These are phyloP conservation scores for Mycosphaerella arachidis DNA, from an alignment of 2,329 filamentous ascomycete species.

Conservation along the genomic window DNA sequence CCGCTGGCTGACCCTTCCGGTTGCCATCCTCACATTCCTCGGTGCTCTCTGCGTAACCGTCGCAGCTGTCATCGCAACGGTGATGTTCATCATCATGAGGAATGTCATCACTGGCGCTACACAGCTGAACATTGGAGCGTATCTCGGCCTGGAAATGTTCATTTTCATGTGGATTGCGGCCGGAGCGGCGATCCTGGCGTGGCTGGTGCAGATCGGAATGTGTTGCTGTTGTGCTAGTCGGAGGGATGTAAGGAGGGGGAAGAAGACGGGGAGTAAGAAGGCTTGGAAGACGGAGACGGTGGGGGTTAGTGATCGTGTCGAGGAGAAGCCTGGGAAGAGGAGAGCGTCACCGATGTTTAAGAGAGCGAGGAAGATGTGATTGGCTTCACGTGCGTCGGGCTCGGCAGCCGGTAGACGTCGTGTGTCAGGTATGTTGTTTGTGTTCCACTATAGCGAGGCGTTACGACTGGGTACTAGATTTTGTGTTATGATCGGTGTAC, in stretches of 20 bases:
- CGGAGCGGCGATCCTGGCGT: conserved; percentile 62
- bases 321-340: conserved; percentile 13
- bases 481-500: background rate
- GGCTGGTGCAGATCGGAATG: conserved; percentile 66
- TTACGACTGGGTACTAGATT: background rate
- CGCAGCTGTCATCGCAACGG: conserved; percentile 71
- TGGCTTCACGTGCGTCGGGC: too few species aligned
- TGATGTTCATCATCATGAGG: conserved; percentile 77
- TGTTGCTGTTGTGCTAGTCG: conserved; percentile 69
- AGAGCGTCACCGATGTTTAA: conserved; percentile 13
- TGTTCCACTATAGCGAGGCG: background rate
- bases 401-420: too few species aligned
- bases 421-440: background rate
- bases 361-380: conserved; percentile 7
- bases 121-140: conserved; percentile 65
- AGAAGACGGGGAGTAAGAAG: conserved; percentile 39
- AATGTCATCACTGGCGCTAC: conserved; percentile 66
- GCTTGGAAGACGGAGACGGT: conserved; percentile 17
- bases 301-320: background rate
- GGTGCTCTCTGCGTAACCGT: conserved; percentile 63
- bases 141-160: conserved; percentile 64
- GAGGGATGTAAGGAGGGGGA: conserved; percentile 49
- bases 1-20: conserved; percentile 58
- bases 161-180: conserved; percentile 85
- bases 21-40: conserved; percentile 64